phyloP scores from a whole-genome alignment of 1,284 basidiomycete species.

The Cerioporus squamosus region DNA sequence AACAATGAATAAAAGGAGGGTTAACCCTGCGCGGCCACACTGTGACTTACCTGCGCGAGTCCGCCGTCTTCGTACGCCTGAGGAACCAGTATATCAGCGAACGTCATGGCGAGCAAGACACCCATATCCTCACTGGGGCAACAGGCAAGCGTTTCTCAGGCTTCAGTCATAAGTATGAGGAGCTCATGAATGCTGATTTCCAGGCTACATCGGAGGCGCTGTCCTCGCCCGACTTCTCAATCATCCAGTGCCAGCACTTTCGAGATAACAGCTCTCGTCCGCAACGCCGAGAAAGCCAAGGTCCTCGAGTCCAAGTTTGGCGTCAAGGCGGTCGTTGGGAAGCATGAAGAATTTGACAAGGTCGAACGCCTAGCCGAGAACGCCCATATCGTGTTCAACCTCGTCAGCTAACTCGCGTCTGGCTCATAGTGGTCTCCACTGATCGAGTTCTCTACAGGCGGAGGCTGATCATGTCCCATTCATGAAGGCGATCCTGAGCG shows the following conservation, averaged over 20 bases:
- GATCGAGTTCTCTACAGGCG: slow-evolving; percentile 34
- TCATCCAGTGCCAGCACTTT: slow-evolving; percentile 20
- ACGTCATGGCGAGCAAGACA: neutral
- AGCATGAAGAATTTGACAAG: slow-evolving; percentile 22
- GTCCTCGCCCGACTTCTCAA: slow-evolving; percentile 27
- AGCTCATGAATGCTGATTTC: neutral
- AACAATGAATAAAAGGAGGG: no score
- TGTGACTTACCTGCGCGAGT: no score
- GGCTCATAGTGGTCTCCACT: slow-evolving; percentile 27
- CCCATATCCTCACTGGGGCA: slow-evolving; percentile 12
- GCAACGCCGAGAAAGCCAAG: slow-evolving; percentile 30
- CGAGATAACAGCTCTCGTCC: slow-evolving; percentile 27
- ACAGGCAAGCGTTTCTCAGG: neutral
- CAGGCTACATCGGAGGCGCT: slow-evolving; percentile 33
- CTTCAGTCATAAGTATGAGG: no score
- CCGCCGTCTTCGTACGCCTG: no score
- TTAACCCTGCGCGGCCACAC: no score
- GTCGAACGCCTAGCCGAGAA: slow-evolving; percentile 25
- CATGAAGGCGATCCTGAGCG: slow-evolving; percentile 45
- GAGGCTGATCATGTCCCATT: slow-evolving; percentile 45
- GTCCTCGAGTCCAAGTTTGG: slow-evolving; percentile 27
- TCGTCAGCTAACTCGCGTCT: slow-evolving; percentile 16
- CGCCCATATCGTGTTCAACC: slow-evolving; percentile 30
- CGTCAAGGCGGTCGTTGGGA: slow-evolving; percentile 31
- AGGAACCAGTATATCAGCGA: no score